Conservation (phyloP, 1,139 yeast species). For the Saccharomyces hybrid region DNA sequence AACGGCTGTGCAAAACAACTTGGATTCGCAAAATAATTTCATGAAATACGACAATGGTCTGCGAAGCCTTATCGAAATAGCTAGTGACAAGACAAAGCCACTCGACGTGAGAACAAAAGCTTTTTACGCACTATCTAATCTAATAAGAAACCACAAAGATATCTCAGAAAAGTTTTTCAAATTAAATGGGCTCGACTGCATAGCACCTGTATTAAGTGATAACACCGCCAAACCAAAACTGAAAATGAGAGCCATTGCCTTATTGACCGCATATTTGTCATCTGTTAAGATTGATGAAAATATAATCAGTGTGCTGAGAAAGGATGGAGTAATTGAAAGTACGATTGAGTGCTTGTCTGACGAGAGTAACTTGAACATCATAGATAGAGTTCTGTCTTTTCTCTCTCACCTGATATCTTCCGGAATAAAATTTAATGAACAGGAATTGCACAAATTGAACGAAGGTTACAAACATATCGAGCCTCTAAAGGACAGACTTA, state of each 20-base stretch:
- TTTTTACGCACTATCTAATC: slow-evolving; percentile 67
- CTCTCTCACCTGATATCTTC: slow-evolving; percentile 42
- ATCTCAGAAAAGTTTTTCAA: slow-evolving; percentile 51
- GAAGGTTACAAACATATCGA: slow-evolving; percentile 40
- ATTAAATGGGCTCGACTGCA: slow-evolving; percentile 55
- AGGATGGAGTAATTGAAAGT: slow-evolving; percentile 36
- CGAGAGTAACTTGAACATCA: slow-evolving; percentile 44
- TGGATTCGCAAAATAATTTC: slow-evolving; percentile 61
- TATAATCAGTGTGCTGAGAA: slow-evolving; percentile 36
- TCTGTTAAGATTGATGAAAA: slow-evolving; percentile 39
- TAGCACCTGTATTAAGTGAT: slow-evolving; percentile 30
- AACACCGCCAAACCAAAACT: slow-evolving; percentile 32
- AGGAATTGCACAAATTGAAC: slow-evolving; percentile 40
- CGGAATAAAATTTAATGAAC: slow-evolving; percentile 41
- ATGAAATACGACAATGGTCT: slow-evolving; percentile 46
- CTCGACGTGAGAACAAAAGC: slow-evolving; percentile 50
- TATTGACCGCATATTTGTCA: slow-evolving; percentile 51
- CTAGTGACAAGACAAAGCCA: slow-evolving; percentile 27
- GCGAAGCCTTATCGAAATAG: slow-evolving; percentile 38
- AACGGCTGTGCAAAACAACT: slow-evolving; percentile 88
- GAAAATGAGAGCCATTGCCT: slow-evolving; percentile 48
- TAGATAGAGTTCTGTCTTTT: slow-evolving; percentile 55
- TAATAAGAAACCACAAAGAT: slow-evolving; percentile 60
- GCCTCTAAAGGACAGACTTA: slow-evolving; percentile 39
- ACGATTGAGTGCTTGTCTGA: slow-evolving; percentile 35